Percentiles rank a stretch among this genome's conserved stretches.
phyloP scores from a whole-genome alignment of 192 early-diverging fungal genomes.

The Physocladia obscura region DNA sequence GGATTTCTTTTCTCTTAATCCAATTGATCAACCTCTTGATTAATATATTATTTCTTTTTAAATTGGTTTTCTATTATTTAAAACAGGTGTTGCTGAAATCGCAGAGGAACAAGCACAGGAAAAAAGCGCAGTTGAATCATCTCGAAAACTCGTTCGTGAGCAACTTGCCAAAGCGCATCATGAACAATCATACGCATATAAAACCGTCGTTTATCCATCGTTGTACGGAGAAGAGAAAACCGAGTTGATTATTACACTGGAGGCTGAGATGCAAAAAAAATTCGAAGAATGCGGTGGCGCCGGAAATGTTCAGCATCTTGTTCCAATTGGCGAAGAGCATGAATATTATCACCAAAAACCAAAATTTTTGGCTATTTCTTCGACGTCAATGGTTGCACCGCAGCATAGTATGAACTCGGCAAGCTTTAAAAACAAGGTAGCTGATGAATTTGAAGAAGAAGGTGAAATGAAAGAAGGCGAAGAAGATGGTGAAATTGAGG shows the following conservation, averaged over 20 bases:
- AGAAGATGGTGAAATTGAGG: background rate
- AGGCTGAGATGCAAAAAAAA: background rate
- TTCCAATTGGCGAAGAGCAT: conserved; percentile 4
- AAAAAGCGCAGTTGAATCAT: background rate
- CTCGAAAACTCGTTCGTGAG: background rate
- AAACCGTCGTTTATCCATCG: conserved; percentile 7
- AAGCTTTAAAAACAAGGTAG: background rate
- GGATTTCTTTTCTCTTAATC: background rate
- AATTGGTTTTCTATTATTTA: background rate
- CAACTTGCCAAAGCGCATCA: background rate
- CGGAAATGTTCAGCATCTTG: conserved; percentile 7
- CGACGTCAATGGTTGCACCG: background rate
- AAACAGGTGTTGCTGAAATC: background rate
- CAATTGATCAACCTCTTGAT: background rate
- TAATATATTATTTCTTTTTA: background rate
- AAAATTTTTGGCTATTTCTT: background rate
- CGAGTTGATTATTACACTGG: conserved; percentile 8
- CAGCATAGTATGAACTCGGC: background rate
- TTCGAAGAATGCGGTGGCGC: conserved; percentile 23
- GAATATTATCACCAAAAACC: background rate
- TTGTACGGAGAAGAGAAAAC: conserved; percentile 10
- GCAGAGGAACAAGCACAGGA: background rate
- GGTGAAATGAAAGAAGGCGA: conserved; percentile 8
- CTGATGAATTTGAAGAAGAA: conserved; percentile 8
- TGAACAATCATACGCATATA: conserved; percentile 1